Base-by-base conservation (phyloP, 257 asterid genomes). In the Plantago elongata region DNA sequence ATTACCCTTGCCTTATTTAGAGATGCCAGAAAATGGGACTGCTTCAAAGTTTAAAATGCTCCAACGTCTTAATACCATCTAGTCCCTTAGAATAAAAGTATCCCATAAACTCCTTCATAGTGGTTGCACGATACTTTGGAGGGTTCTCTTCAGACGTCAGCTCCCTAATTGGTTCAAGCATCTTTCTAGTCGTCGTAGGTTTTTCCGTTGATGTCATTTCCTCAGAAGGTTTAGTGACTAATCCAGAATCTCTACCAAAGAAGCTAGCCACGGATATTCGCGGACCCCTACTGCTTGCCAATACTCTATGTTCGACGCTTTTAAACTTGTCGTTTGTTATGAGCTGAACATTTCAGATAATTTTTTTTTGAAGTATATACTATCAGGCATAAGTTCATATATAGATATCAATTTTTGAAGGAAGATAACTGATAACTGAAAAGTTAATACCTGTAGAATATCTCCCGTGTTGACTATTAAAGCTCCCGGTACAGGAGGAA, bases 371-470 rank as follows among this genome's bases (percentile, higher is more conserved):
- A 34, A 34, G 40, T 7, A 34, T 34, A 34, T 34, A 34, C 4
- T 1, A 34, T 22, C 42, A 54, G 11, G 2, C 3, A 17, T 54
- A 17, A 0, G 29, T 52, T 22, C 14, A 17, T 8, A 51, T 16
- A 51, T n/a, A 51, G 16, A 13, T 10, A 2, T 3, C 13, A 7
- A 50, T 22, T 6, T 9, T 7, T 2, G 27, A 22, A 22, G 27
- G 27, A 22, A 22, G 27, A 22, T 10, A 46, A 11, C 13, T 47
- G 51, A 0, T 12, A 9, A 11, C 13, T 47, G 51, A 0, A 9
- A 9, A 52, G 27, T 16, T 5, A 16, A 16, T 54, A 73, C 79
- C 83, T 77, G 83, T 45, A 77, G 79, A 40, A 77, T 74, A 22
- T 54, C 59, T 18, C 59, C 59, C 27, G 34, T 27, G 43, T 54